Conservation (phyloP, 2,329 filamentous ascomycete genomes). For the Pseudogymnoascus sp. region DNA sequence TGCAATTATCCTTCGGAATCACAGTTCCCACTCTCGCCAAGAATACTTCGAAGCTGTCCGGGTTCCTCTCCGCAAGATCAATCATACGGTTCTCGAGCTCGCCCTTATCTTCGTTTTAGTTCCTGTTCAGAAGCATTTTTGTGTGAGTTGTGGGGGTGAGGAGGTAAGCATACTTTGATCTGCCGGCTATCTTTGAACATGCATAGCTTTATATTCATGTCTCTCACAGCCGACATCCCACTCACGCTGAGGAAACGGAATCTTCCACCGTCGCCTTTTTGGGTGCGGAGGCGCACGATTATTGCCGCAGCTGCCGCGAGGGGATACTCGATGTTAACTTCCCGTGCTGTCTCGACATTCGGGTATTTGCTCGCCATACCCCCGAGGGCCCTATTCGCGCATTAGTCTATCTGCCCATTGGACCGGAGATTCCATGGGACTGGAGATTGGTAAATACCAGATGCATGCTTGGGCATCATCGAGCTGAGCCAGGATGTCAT, state of each 20-base stretch:
- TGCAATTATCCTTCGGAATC: background rate
- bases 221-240: background rate
- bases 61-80: conserved; percentile 16
- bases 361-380: background rate
- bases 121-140: conserved; percentile 10
- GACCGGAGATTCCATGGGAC: background rate
- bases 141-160: conserved; percentile 1
- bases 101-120: conserved; percentile 7
- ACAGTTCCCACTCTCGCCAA: conserved; percentile 11
- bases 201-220: background rate
- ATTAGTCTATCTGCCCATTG: background rate
- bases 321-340: background rate
- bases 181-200: background rate
- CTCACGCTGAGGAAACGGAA: background rate
- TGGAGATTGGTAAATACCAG: conserved; percentile 9
- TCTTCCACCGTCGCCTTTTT: background rate
- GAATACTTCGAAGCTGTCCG: conserved; percentile 15
- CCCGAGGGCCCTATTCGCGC: conserved; percentile 3
- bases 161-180: background rate
- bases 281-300: background rate
- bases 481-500: conserved; percentile 35
- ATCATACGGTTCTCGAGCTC: conserved; percentile 10
- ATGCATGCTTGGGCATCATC: conserved; percentile 29
- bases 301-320: background rate
- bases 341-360: background rate